phyloP scores from a whole-genome alignment of 176 grass and related monocot genomes.

The Zoysia japonica region DNA sequence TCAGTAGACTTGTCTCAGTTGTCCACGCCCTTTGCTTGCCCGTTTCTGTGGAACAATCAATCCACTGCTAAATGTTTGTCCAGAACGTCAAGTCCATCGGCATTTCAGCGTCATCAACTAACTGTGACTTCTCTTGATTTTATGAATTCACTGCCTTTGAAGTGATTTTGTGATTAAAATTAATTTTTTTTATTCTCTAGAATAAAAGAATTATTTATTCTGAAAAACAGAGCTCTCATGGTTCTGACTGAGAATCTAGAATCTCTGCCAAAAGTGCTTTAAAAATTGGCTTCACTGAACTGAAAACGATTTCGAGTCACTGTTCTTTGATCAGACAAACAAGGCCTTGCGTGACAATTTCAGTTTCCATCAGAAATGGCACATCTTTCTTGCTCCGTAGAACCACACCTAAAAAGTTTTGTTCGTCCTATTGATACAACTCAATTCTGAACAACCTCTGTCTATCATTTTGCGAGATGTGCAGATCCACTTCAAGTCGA shows the following conservation, averaged over 20 bases:
- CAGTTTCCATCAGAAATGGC: background rate
- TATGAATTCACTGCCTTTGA: background rate
- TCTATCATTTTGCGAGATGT: too few relatives aligned
- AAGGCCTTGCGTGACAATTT: background rate
- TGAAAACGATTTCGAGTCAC: background rate
- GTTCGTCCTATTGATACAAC: background rate
- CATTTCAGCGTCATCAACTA: background rate
- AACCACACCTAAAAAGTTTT: too few relatives aligned
- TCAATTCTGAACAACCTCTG: background rate
- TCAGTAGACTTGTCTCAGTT: background rate
- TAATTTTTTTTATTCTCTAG: too few relatives aligned
- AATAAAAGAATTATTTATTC: too few relatives aligned
- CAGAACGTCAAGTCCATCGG: background rate
- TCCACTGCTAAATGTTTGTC: background rate
- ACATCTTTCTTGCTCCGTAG: background rate
- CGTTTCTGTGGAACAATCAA: background rate
- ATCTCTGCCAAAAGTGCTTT: too few relatives aligned
- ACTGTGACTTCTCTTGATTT: background rate
- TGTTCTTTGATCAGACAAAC: background rate
- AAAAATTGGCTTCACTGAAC: background rate
- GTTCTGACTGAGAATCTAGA: too few relatives aligned
- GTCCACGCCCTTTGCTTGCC: background rate
- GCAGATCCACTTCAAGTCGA: constrained; percentile 74
- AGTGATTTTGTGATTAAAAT: too few relatives aligned
- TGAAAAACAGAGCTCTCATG: too few relatives aligned